phyloP scores from a whole-genome alignment of 345 rosid genomes.

The Eucalyptus brandiana region DNA sequence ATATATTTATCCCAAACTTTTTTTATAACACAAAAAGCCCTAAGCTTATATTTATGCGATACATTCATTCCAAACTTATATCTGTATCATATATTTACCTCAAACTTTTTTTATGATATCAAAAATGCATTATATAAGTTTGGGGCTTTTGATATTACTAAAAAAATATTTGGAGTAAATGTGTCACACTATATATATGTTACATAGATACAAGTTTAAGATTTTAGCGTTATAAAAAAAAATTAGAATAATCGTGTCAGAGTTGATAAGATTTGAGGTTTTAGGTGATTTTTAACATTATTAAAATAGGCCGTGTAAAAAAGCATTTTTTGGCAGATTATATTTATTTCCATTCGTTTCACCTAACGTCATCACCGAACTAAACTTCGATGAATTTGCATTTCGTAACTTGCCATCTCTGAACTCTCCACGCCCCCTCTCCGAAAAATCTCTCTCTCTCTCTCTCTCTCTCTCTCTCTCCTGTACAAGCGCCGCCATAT shows the following conservation, averaged over 20 bases:
- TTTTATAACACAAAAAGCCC: rapidly evolving
- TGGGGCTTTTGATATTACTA: no score
- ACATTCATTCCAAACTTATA: no score
- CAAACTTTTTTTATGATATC: no score
- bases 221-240: no score
- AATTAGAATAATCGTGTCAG: no score
- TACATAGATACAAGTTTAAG: rapidly evolving
- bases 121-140: rapidly evolving
- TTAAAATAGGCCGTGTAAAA: background rate
- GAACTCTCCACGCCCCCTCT: background rate
- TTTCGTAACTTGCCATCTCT: background rate
- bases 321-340: background rate
- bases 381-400: background rate
- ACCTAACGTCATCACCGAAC: background rate
- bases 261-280: no score
- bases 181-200: no score
- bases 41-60: rapidly evolving
- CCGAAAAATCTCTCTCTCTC: background rate
- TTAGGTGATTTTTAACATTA: no score
- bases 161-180: no score
- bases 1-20: rapidly evolving
- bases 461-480: background rate
- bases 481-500: background rate
- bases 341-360: background rate
- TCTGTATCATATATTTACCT: rapidly evolving